Percentiles rank a stretch among this genome's conserved stretches.
These are phyloP conservation scores for Xylaria flabelliformis DNA, from an alignment of 495 filamentous ascomycete species.

Conservation along the genomic window DNA sequence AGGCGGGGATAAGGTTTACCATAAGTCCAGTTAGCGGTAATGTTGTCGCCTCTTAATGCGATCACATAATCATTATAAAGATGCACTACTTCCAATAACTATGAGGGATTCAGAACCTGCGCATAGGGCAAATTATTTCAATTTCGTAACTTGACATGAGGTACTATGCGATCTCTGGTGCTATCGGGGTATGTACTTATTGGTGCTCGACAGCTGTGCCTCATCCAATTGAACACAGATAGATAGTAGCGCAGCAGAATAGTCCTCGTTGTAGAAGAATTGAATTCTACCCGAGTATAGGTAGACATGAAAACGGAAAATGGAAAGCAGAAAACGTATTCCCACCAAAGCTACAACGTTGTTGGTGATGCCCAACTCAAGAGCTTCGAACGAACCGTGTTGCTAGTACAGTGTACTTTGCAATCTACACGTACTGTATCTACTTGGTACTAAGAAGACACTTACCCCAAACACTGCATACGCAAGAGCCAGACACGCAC, in stretches of 20 bases:
- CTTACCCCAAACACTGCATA: slow-evolving; percentile 7
- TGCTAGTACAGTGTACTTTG: not conserved
- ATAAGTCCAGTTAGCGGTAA: not conserved
- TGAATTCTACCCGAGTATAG: too few relatives aligned
- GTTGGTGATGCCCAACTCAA: not conserved
- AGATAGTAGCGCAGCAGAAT: not conserved
- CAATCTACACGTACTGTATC: too few relatives aligned
- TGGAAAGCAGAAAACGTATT: too few relatives aligned
- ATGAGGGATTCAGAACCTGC: not conserved
- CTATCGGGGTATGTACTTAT: not conserved
- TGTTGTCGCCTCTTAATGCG: not conserved
- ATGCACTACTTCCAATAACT: not conserved
- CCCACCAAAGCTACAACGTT: too few relatives aligned
- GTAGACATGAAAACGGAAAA: too few relatives aligned
- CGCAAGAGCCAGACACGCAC: not conserved
- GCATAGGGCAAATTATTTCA: not conserved
- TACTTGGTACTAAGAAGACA: too few relatives aligned
- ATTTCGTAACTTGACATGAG: too few relatives aligned
- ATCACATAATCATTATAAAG: not conserved
- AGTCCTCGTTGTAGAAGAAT: not conserved
- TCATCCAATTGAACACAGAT: not conserved
- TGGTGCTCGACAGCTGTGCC: not conserved
- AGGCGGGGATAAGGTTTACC: not conserved
- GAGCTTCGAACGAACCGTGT: not conserved
- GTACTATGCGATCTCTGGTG: not conserved